These are phyloP conservation scores for Penicillium sp. DNA, from an alignment of 2,329 filamentous ascomycete species.

Conservation along the genomic window DNA sequence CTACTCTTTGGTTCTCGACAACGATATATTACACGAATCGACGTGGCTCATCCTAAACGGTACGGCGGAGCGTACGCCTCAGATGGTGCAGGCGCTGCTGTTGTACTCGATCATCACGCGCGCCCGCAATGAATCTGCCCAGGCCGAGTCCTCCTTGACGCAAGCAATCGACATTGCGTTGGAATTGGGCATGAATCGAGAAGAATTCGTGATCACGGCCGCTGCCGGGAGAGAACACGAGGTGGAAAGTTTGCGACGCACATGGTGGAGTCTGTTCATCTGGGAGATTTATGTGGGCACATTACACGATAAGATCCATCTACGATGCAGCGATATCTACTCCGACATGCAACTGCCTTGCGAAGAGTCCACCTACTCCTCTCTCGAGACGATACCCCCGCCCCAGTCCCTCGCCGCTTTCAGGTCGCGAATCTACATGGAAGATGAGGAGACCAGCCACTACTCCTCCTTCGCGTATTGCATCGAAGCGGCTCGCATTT, in stretches of 20 bases:
- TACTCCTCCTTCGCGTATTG: conserved; percentile 83
- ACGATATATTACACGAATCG: conserved; percentile 52
- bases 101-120: conserved; percentile 33
- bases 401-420: conserved; percentile 55
- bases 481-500: conserved; percentile 72
- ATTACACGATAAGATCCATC: conserved; percentile 43
- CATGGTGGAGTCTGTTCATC: conserved; percentile 80
- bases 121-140: conserved; percentile 26
- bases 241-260: conserved; percentile 79
- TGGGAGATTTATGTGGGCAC: conserved; percentile 80
- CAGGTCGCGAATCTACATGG: conserved; percentile 65
- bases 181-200: conserved; percentile 70
- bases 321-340: conserved; percentile 45
- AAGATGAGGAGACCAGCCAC: conserved; percentile 56
- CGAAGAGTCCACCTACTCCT: conserved; percentile 63
- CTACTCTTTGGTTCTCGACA: conserved; percentile 7
- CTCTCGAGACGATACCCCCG: conserved; percentile 55
- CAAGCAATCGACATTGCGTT: conserved; percentile 69
- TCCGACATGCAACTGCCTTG: conserved; percentile 72
- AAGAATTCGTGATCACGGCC: conserved; percentile 52
- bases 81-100: conserved; percentile 35
- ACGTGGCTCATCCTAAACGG: conserved; percentile 19
- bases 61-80: conserved; percentile 21
- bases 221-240: conserved; percentile 56
- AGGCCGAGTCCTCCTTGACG: conserved; percentile 47